A percentile compares a stretch with the other conserved stretches of the same genome.
Evolutionary conservation across 371 early-diverging fungal genomes (phyloP).

Genomic region (Apophysomyces sp.): DNA sequence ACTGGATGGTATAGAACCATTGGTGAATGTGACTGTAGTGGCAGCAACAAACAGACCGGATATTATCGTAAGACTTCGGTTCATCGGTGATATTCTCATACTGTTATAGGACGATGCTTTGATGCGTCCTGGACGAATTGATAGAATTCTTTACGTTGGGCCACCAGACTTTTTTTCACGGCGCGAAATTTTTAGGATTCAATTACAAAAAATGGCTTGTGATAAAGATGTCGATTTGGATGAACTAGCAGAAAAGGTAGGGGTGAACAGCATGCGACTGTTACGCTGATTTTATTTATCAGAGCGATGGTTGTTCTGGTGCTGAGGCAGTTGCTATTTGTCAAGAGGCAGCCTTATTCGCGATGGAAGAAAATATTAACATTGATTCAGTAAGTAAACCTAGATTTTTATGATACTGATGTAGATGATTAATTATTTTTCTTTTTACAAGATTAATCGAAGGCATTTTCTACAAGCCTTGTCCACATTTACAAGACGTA

Average conservation of each 20-base stretch:
- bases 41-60: conserved; percentile 99
- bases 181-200: conserved; percentile 80
- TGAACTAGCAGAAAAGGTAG: conserved; percentile 59
- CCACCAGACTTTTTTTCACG: conserved; percentile 85
- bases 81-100: background rate
- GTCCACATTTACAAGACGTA: conserved; percentile 65
- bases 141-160: conserved; percentile 91
- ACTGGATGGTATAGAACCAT: conserved; percentile 94
- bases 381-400: conserved; percentile 44
- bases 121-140: conserved; percentile 96
- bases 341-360: conserved; percentile 91
- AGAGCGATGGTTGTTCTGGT: conserved; percentile 92
- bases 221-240: conserved; percentile 60
- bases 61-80: conserved; percentile 67
- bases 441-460: conserved; percentile 47
- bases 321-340: conserved; percentile 94
- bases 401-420: background rate
- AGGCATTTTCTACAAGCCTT: conserved; percentile 74
- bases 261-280: conserved; percentile 2
- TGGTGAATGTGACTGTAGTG: conserved; percentile 94
- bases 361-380: conserved; percentile 85
- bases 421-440: conserved; percentile 4
- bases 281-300: conserved; percentile 2
- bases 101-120: conserved; percentile 89
- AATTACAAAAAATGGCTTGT: conserved; percentile 66